Conservation (phyloP, 345 rosid genomes). For the Melastoma malabathricum region DNA sequence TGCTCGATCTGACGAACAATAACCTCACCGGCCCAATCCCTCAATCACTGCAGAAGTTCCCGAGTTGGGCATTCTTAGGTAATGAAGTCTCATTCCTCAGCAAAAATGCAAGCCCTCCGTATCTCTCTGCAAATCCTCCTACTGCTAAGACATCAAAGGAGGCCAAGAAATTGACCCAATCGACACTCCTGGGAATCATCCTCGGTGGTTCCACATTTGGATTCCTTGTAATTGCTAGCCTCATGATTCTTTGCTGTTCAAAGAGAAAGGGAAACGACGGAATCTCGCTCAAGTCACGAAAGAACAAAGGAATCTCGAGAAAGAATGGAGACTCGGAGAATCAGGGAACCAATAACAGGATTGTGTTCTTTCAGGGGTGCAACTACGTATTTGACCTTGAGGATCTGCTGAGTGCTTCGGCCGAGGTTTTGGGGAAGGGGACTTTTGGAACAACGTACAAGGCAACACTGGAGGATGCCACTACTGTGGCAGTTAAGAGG, state of each 20-base stretch:
- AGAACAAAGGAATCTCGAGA: constrained; percentile 32
- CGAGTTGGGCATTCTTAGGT: constrained; percentile 44
- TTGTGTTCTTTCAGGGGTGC: constrained; percentile 81
- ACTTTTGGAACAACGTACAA: constrained; percentile 76
- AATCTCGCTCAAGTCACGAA: constrained; percentile 20
- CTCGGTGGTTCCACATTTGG: constrained; percentile 38
- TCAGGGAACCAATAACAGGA: constrained; percentile 41
- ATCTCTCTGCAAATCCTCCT: constrained; percentile 23
- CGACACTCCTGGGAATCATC: constrained; percentile 38
- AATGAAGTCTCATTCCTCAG: constrained; percentile 32
- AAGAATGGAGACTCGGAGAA: constrained; percentile 29
- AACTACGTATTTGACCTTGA: constrained; percentile 69
- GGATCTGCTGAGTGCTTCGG: constrained; percentile 87
- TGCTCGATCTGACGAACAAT: constrained; percentile 54
- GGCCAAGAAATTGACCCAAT: constrained; percentile 24
- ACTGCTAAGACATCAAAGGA: constrained; percentile 21
- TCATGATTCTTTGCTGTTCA: constrained; percentile 31
- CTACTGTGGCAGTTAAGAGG: constrained; percentile 84
- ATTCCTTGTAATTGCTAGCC: constrained; percentile 22
- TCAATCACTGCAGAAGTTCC: constrained; percentile 50
- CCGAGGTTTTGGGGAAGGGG: constrained; percentile 97
- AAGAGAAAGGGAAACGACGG: constrained; percentile 17
- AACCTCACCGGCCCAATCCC: constrained; percentile 56
- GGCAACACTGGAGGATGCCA: constrained; percentile 74
- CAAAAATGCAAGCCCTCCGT: constrained; percentile 22